Evolutionary conservation across 768 basidiomycete species (phyloP), one percentile per base, ranked within the genome.

Genomic region (Suillus luteus): DNA sequence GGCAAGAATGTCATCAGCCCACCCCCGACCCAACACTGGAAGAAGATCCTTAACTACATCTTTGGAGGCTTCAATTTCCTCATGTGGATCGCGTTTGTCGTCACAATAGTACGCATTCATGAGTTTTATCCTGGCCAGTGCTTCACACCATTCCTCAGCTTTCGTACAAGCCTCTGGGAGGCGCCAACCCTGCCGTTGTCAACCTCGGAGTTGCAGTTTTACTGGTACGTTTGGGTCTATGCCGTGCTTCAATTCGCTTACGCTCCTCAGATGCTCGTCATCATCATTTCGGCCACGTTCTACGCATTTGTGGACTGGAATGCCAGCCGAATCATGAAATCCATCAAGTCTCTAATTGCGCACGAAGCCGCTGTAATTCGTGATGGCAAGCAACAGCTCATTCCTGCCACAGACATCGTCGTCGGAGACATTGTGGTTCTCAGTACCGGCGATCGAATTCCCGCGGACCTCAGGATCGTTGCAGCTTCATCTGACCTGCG

Each of bases 41-140:
- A 79, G 69, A 86, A 85, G 76, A 75, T 79, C 37, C 68, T 84
- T 19, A 81, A 80, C 67, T 87, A 85, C 60, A 64, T 86, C 55
- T 83, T 87, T 54, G 83, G 85, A 48, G 86, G 86, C 1, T 86
- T 86, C 71, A 85, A 85, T 59, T 80, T 79, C 60, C 72, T 87
- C 17, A 82, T 87, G 74, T 80, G 85, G 77, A 78, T 83, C 58
- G 85, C 83, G 0, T 83, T 84, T 65, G 74, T 87, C 61, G 78
- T 82, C 61, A 81, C 80, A 0, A 43, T 79, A 38, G 81, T 81
- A 69, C 14, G 79, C 73, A 31, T 48, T 54, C 22, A 19, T 46
- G 2, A 52, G 12, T 58, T 46, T 61, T 60, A 33, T 46, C 37
- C 15, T 14, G 48, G 15, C 9, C 11, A n/a, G 14, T 35, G 14